Base-by-base conservation (phyloP, 2,329 filamentous ascomycete genomes). In the Botrytis hyacinthi region DNA sequence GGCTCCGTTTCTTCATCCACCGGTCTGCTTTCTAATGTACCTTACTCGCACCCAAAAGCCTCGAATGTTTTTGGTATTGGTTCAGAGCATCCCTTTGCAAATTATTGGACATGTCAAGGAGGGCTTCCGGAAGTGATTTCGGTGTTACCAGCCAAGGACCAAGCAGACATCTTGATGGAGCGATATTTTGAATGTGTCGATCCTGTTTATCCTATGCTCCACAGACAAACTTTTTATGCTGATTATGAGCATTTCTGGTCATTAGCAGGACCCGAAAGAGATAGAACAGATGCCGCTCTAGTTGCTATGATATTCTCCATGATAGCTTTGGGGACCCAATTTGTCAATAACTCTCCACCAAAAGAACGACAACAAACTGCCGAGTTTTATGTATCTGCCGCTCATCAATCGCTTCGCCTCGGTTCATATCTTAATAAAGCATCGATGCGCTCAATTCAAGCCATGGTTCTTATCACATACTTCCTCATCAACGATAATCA, bases 401-500 rank as follows among this genome's bases (percentile, higher is more conserved):
- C 91, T 63, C 93, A 95, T 78, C 93, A 95, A 82, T 90, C 92
- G 0, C 82, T 95, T 61, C 87, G 92, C 3, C 88, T 94, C 79
- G 91, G 89, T 73, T 93, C 91, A 0, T 95, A 94, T 78, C 86
- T 95, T 4, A 94, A 92, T 81, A 89, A 89, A 62, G 91, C 92
- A 2, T 93, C 91, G 0, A 85, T 94, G 68, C 85, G 89, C 37
- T 92, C 92, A 1, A 89, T 95, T 46, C 92, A 94, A 81, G 89
- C 93, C 62, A 95, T 95, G 92, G 90, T 94, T 0, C 83, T 95
- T n/a, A 90, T 94, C 74, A 90, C 90, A 0, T 95, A 95, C 80
- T 95, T 95, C 78, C 85, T 95, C 51, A 94, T 95, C 84, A 95
- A 95, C 78, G 92, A 95, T 81, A 94, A 94, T 78, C 92, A 95